A percentile compares a stretch with the other conserved stretches of the same genome.
Evolutionary conservation across 441 rosid species (phyloP).

Genomic region (Geranium incanum): DNA sequence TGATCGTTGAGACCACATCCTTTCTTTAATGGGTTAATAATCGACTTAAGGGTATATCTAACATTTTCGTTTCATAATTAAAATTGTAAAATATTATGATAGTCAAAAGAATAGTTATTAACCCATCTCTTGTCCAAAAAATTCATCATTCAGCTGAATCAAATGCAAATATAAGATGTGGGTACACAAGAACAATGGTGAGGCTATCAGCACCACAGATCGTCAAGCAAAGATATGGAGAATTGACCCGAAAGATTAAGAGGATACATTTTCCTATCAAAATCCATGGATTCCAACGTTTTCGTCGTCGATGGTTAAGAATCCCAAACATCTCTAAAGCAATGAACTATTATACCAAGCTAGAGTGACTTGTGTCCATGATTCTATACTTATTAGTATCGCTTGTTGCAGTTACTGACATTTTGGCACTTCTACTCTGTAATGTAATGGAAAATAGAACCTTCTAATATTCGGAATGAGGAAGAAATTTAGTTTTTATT

Average conservation of each 20-base stretch:
- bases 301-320: slow-evolving; percentile 46
- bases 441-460: too few relatives aligned
- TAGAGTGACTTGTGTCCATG: slow-evolving; percentile 28
- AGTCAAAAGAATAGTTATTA: neutral
- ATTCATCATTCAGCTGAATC: slow-evolving; percentile 9
- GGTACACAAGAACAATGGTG: slow-evolving; percentile 31
- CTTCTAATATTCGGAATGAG: too few relatives aligned
- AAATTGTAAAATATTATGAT: neutral
- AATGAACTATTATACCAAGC: slow-evolving; percentile 43
- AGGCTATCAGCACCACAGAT: slow-evolving; percentile 33
- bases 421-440: slow-evolving; percentile 1
- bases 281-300: slow-evolving; percentile 51
- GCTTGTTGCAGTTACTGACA: neutral
- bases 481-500: too few relatives aligned
- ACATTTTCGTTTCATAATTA: too few relatives aligned
- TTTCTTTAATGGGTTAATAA: too few relatives aligned
- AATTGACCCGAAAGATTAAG: slow-evolving; percentile 43
- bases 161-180: slow-evolving; percentile 33
- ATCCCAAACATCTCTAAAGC: slow-evolving; percentile 48
- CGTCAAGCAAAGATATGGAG: slow-evolving; percentile 40
- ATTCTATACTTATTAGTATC: neutral
- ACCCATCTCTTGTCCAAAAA: neutral
- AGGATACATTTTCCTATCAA: slow-evolving; percentile 51
- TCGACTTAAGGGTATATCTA: too few relatives aligned
- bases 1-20: too few relatives aligned